Conservation (phyloP, 208 protist genomes). For the Leishmania lainsoni region DNA sequence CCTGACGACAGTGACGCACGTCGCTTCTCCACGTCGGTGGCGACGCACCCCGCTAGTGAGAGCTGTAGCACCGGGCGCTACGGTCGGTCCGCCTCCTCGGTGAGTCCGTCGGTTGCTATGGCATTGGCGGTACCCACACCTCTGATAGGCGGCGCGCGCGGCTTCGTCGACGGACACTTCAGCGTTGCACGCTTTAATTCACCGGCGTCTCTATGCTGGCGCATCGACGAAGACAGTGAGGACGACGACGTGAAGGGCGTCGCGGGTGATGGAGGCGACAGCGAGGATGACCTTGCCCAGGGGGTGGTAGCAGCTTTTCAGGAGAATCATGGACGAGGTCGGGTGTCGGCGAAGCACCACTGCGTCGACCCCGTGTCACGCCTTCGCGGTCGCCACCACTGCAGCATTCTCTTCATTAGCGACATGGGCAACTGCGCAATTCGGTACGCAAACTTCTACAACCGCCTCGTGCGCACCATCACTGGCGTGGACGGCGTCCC, state of each 20-base stretch:
- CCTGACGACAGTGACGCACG: background rate
- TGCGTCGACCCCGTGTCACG: conserved; percentile 6
- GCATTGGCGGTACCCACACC: conserved; percentile 30
- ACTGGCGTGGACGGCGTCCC: conserved; percentile 64
- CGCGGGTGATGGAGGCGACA: background rate
- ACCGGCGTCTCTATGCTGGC: conserved; percentile 79
- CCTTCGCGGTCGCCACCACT: conserved; percentile 10
- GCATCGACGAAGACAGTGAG: conserved; percentile 30
- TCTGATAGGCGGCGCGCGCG: conserved; percentile 48
- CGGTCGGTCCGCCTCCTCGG: conserved; percentile 17
- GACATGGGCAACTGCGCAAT: conserved; percentile 78
- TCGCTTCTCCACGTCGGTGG: background rate
- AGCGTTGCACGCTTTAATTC: conserved; percentile 58
- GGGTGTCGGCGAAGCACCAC: background rate
- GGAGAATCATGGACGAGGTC: background rate
- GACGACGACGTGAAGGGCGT: background rate
- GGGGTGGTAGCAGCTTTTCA: background rate
- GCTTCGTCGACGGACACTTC: conserved; percentile 80
- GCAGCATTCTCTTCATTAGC: conserved; percentile 76
- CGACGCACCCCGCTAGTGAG: conserved; percentile 2
- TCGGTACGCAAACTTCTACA: conserved; percentile 68
- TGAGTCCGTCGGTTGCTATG: conserved; percentile 23
- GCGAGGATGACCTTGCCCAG: background rate
- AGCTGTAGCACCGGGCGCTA: conserved; percentile 4
- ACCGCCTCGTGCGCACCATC: conserved; percentile 68